Percentiles rank a stretch among this genome's conserved stretches.
phyloP scores from a whole-genome alignment of 139 green algal species.

The Closterium sp. region DNA sequence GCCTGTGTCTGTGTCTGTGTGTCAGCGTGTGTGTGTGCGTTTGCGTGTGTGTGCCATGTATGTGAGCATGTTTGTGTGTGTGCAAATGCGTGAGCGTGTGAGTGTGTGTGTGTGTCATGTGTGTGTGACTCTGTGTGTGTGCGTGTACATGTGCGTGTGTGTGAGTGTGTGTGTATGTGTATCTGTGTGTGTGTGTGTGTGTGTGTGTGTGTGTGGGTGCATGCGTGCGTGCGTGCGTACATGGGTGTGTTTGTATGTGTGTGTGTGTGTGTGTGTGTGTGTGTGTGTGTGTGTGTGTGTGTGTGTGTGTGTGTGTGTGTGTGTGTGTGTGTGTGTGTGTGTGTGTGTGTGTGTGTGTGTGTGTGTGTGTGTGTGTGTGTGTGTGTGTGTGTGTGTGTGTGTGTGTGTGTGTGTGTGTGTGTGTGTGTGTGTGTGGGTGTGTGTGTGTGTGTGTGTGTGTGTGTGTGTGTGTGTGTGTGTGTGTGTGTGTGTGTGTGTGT shows the following conservation, averaged over 20 bases:
- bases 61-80: too few species aligned
- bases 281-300: not conserved
- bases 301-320: not conserved
- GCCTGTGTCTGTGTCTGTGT: too few species aligned
- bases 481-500: too few species aligned
- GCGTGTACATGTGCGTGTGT: too few species aligned
- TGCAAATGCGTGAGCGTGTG: too few species aligned
- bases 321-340: not conserved
- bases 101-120: too few species aligned
- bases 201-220: not conserved
- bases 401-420: not conserved
- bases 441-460: constrained; percentile 9
- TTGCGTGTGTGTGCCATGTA: too few species aligned
- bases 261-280: not conserved
- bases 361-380: not conserved
- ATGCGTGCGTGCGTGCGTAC: not conserved
- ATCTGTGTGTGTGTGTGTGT: too few species aligned
- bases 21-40: too few species aligned
- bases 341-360: not conserved
- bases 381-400: not conserved
- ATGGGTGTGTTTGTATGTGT: not conserved
- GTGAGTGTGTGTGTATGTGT: too few species aligned
- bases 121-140: too few species aligned
- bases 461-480: not conserved
- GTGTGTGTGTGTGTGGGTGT: not conserved